Evolutionary conservation across 208 protist species (phyloP).

Genomic region (Wallacemonas rigidus): DNA sequence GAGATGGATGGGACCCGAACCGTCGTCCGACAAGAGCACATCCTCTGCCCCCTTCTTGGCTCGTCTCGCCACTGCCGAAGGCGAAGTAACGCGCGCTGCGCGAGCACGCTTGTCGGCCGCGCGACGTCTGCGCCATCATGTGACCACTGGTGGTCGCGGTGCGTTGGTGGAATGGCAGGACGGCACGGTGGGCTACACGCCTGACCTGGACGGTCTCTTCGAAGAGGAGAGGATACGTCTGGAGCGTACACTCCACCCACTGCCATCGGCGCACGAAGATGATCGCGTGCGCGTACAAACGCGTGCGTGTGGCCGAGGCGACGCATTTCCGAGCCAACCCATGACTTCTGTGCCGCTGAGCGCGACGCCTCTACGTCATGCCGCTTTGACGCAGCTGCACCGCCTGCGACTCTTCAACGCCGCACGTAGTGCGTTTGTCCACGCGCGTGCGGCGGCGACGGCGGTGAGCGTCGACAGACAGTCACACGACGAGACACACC

Average conservation of each 20-base stretch:
- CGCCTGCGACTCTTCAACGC: slow-evolving; percentile 32
- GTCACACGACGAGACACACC: too few relatives aligned
- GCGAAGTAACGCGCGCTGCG: background rate
- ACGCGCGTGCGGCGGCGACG: slow-evolving; percentile 2
- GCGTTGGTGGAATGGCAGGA: slow-evolving; percentile 67
- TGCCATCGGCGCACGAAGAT: slow-evolving; percentile 14
- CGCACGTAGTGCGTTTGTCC: slow-evolving; percentile 1
- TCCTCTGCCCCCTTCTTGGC: too few relatives aligned
- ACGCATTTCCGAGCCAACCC: too few relatives aligned
- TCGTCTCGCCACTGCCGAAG: background rate
- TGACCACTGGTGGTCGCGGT: slow-evolving; percentile 13
- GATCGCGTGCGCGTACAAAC: too few relatives aligned
- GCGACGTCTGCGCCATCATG: background rate
- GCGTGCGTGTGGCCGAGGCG: too few relatives aligned
- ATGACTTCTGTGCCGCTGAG: too few relatives aligned
- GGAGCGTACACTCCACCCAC: slow-evolving; percentile 50
- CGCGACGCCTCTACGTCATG: slow-evolving; percentile 38
- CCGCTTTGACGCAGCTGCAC: slow-evolving; percentile 44
- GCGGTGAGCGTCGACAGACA: too few relatives aligned
- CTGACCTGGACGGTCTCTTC: slow-evolving; percentile 59
- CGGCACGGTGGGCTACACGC: slow-evolving; percentile 60
- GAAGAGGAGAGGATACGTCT: slow-evolving; percentile 48
- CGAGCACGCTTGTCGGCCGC: background rate
- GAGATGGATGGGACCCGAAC: too few relatives aligned
- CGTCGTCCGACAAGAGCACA: too few relatives aligned